phyloP scores from a whole-genome alignment of 768 basidiomycete species.

The Pulveroboletus frians region DNA sequence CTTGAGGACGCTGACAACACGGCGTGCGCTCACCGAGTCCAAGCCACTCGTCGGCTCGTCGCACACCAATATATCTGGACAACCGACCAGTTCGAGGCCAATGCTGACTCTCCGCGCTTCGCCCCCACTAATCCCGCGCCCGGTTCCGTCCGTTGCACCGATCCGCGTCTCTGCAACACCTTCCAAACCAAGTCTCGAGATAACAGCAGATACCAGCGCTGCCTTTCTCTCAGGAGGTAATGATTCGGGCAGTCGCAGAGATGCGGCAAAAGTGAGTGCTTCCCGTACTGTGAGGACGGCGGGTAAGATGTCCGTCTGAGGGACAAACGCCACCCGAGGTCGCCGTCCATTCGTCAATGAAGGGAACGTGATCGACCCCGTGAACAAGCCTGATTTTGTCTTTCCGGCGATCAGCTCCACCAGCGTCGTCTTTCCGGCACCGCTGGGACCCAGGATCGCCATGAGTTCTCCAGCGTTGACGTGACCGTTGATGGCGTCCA shows the following conservation, averaged over 20 bases:
- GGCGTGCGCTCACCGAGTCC: slow-evolving; percentile 82
- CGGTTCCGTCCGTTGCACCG: slow-evolving; percentile 55
- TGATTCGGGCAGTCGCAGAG: slow-evolving; percentile 75
- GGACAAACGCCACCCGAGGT: slow-evolving; percentile 78
- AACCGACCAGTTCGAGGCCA: slow-evolving; percentile 81
- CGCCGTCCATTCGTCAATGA: slow-evolving; percentile 27
- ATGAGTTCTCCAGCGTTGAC: slow-evolving; percentile 81
- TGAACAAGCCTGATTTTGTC: slow-evolving; percentile 62
- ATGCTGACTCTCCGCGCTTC: slow-evolving; percentile 90
- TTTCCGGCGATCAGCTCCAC: slow-evolving; percentile 88
- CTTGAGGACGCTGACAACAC: slow-evolving; percentile 72
- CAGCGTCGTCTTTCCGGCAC: slow-evolving; percentile 89
- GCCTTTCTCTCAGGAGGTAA: slow-evolving; percentile 57
- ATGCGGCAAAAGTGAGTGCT: slow-evolving; percentile 79
- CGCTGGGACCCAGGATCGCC: slow-evolving; percentile 90
- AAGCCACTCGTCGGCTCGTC: slow-evolving; percentile 84
- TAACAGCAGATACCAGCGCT: slow-evolving; percentile 60
- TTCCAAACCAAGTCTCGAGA: slow-evolving; percentile 74
- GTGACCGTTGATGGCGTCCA: slow-evolving; percentile 64
- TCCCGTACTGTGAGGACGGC: slow-evolving; percentile 76
- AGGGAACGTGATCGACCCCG: slow-evolving; percentile 62
- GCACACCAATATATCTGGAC: slow-evolving; percentile 78
- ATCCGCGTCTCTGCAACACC: slow-evolving; percentile 69
- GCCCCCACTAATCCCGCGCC: slow-evolving; percentile 85
- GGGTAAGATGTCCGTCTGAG: slow-evolving; percentile 81